Evolutionary conservation across 2,329 filamentous ascomycete genomes (phyloP), one percentile per base, ranked within the genome.

Genomic region (Pseudopithomyces chartarum): DNA sequence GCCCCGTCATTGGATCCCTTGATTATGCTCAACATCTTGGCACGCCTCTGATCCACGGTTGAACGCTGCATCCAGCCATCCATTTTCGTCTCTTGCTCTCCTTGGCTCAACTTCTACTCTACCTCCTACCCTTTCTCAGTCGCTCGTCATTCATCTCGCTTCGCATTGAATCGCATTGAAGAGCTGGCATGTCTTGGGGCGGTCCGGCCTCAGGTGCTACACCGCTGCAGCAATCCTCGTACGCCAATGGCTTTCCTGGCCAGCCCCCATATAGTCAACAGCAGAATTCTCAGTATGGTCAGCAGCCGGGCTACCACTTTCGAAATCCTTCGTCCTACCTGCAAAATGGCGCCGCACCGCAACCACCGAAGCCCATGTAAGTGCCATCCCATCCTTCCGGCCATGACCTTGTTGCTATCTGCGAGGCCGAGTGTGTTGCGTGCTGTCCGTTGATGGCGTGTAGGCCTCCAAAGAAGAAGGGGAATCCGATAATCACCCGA

Each of bases 401-500:
- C n/a, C 13, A 17, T 29, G 20, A 22, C 47, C 17, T 38, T 11
- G 6, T 15, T 17, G 19, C 20, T 32, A 8, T 34, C 13, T 13
- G 17, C 8, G 29, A 13, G 29, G 7, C 7, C 13, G 7, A 13
- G 13, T 20, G n/a, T 33, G 20, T 39, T 46, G 22, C 7, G 5
- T 33, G 36, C 32, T 22, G 40, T 55, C 19, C 63, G 52, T 67
- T 71, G 45, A 71, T 29, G 34, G 42, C 36, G 15, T n/a, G 38
- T 45, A 75, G 73, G 33, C 66, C 67, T 13, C 67, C 67, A 2
- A 82, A 82, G 65, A 78, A 76, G 54, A 81, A 80, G 59, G 74
- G 78, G 19, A 80, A 80, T 57, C 78, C 79, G 6, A 73, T 82
- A 61, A 81, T 82, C 58, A 82, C 80, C 7, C 73, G 77, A 32